Percentiles rank a stretch among this genome's conserved stretches.
Conservation (phyloP, 331 rosid species). For the Quercus phellos region DNA sequence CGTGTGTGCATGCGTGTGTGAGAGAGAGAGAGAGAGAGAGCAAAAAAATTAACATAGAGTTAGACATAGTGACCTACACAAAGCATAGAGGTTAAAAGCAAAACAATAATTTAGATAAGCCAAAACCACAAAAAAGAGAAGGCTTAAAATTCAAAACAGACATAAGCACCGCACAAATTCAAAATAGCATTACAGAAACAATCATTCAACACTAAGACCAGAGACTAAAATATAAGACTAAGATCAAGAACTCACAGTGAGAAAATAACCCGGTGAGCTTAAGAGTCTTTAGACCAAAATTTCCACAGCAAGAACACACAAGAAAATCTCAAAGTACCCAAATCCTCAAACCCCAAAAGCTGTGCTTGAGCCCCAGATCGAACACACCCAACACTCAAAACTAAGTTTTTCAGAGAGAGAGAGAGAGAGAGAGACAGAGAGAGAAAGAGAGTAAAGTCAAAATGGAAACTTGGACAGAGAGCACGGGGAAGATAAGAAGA, state of each 20-base stretch:
- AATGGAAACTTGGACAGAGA: constrained; percentile 35
- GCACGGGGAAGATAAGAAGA: constrained; percentile 49
- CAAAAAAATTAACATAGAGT: not conserved
- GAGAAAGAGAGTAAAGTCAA: constrained; percentile 40
- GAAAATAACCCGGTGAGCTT: constrained; percentile 1
- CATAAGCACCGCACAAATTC: not conserved
- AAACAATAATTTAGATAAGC: not conserved
- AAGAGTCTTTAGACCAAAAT: not conserved
- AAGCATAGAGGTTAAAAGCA: not conserved
- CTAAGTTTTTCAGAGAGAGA: not conserved
- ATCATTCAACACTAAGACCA: not conserved
- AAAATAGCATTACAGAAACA: not conserved
- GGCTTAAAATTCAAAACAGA: not conserved
- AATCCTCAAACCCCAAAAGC: not conserved
- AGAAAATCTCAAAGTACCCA: not conserved
- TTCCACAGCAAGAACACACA: not conserved
- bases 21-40: not conserved
- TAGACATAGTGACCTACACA: not conserved
- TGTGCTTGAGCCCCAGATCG: not conserved
- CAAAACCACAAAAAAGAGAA: not conserved
- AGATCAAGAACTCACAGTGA: constrained; percentile 26
- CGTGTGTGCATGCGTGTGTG: no score
- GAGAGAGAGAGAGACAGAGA: not conserved
- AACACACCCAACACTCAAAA: not conserved
- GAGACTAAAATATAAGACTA: not conserved